Evolutionary conservation across 371 early-diverging fungal genomes (phyloP).

Genomic region (Apophysomyces variabilis): DNA sequence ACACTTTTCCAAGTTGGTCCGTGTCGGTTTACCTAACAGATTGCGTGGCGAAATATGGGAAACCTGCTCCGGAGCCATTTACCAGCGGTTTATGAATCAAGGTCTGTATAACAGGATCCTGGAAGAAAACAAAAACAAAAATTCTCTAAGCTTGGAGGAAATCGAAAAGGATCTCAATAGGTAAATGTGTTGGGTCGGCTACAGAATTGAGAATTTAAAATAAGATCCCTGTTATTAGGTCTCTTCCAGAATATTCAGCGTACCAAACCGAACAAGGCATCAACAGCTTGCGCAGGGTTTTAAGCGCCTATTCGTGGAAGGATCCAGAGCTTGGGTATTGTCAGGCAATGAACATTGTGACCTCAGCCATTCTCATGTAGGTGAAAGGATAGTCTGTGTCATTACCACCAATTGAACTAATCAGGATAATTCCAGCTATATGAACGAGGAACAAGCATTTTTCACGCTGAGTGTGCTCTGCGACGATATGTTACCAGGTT

Average conservation of each 20-base stretch:
- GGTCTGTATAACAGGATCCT: conserved; percentile 85
- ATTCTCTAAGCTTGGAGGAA: conserved; percentile 85
- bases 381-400: neutral
- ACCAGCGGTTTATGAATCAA: conserved; percentile 81
- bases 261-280: conserved; percentile 94
- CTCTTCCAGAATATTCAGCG: conserved; percentile 92
- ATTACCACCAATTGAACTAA: neutral
- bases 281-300: conserved; percentile 84
- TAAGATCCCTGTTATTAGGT: conserved; percentile 37
- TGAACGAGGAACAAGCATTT: conserved; percentile 97
- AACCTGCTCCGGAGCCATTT: conserved; percentile 87
- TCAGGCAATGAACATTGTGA: conserved; percentile 99
- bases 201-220: no score
- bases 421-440: conserved; percentile 53
- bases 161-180: conserved; percentile 98
- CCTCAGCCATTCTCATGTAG: conserved; percentile 89
- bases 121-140: conserved; percentile 69
- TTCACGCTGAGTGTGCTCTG: conserved; percentile 91
- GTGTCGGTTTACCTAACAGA: conserved; percentile 90
- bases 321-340: conserved; percentile 96
- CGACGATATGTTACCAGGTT: conserved; percentile 91
- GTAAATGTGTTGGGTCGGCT: conserved; percentile 26
- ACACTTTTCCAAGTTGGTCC: conserved; percentile 87
- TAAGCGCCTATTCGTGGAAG: conserved; percentile 86
- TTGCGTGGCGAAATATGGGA: conserved; percentile 98